Evolutionary conservation across 2,329 filamentous ascomycete genomes (phyloP), one percentile per base, ranked within the genome.

Genomic region (Thelonectria rubi): DNA sequence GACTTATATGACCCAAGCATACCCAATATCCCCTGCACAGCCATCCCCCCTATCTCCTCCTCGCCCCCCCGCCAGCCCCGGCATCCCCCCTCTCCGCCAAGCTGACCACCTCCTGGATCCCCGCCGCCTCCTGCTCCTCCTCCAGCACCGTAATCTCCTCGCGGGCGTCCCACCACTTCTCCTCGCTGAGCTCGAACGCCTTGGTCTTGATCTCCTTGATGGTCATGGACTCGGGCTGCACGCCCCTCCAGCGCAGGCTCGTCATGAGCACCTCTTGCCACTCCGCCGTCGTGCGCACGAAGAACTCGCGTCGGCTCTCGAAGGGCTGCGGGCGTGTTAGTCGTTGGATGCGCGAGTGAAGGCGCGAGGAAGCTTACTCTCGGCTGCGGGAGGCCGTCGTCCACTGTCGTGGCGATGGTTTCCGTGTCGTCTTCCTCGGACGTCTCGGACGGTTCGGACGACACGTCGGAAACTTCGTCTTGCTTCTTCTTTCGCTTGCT

Each of bases 111-210:
- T 98, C 95, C 15, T 93, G 92, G 76, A 98, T 97, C 10, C 95
- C 94, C 34, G 93, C 92, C 50, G 91, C 94, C 78, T 97, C 94
- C 80, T 98, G 93, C 80, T 97, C 94, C 78, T 97, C 94, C 78
- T 99, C 95, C 73, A 98, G 78, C 7, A 88, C 91, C 55, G 89
- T 91, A 67, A 99, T 91, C 79, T 98, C 94, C 80, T 99, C 95
- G 70, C 95, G 86, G 74, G 91, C 93, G 82, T 97, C 95, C 95
- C 95, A 99, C 95, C 95, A 99, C 77, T 97, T 97, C 79, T 94
- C 91, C 78, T 99, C 95, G 42, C 94, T 94, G 66, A 93, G 84
- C 73, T 93, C 90, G 75, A 97, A 99, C 1, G 93, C 95, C 74
- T 88, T 89, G 72, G 94, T 91, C 76, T 97, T 93, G 72, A 98